Base-by-base conservation (phyloP, 2,329 filamentous ascomycete genomes). In the Ceratocystis harringtonii region DNA sequence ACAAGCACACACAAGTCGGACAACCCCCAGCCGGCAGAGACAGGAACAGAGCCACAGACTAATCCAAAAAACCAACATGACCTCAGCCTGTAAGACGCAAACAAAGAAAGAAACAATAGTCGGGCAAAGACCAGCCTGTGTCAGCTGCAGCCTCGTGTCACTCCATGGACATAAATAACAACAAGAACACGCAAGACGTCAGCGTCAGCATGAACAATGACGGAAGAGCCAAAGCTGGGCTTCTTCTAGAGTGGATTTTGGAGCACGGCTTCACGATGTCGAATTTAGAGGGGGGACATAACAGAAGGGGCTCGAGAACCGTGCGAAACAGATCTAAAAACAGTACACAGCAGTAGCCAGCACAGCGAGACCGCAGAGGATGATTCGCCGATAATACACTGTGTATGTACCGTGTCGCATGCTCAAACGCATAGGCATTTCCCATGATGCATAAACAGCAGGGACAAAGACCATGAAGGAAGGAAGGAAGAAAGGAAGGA, bases 241-340 rank as follows among this genome's bases (percentile, higher is more conserved):
- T 55, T n/a, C n/a, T 22, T 48, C 17, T 3, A 48, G 22, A 58
- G 28, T 4, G 17, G 25, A n/a, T 36, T 15, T 15, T n/a, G 2
- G 17, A 58, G 52, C 52, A 58, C 52, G 52, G 52, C 52, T 58
- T 58, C 52, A 58, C 28, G 52, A 58, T 32, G 52, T 58, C 52
- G 7, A 58, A 58, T 58, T 58, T 58, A 58, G 52, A 58, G 28
- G 8, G 43, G 1, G 41, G 19, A 4, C 15, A 44, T 22, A 61
- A 61, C 32, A 61, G 4, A 44, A 15, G 41, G 22, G 30, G 30
- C 32, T 15, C 4, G 12, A 44, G 22, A 25, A 2, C 41, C 32
- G 43, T 43, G 22, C 52, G 36, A 52, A 15, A 25, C 22, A 52
- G 22, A n/a, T 25, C 48, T 28, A 25, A 25, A 8, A 15, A 58